Percentiles rank a stretch among this genome's conserved stretches.
Evolutionary conservation across 140 eudicot genomes (phyloP).

Genomic region (Erigeron philadelphicus): DNA sequence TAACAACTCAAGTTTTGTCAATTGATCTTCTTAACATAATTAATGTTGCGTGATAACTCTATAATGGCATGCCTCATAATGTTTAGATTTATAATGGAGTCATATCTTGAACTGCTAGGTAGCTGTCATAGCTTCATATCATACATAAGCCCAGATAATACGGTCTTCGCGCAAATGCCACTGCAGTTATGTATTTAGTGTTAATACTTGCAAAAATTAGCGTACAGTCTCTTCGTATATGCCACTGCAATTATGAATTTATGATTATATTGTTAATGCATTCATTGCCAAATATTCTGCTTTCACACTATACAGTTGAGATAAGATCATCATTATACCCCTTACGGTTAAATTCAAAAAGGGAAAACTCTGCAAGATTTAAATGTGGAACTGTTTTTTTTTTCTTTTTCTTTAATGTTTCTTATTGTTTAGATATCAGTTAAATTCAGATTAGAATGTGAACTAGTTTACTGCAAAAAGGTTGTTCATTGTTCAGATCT

Average conservation of each 20-base stretch:
- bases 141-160: neutral
- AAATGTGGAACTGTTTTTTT: neutral
- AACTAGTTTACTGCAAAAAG: neutral
- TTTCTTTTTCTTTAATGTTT: too few species aligned
- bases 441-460: neutral
- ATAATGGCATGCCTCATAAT: conserved; percentile 1
- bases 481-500: neutral
- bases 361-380: neutral
- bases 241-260: neutral
- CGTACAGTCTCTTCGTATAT: too few species aligned
- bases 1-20: conserved; percentile 11
- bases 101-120: too few species aligned
- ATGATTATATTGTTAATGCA: neutral
- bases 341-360: neutral
- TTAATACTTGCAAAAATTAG: too few species aligned
- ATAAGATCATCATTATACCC: neutral
- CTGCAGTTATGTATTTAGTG: too few species aligned
- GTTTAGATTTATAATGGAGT: neutral
- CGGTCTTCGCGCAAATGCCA: neutral
- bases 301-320: neutral
- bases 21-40: conserved; percentile 4
- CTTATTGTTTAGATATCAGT: neutral
- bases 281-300: neutral
- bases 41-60: neutral
- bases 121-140: too few species aligned